phyloP scores from a whole-genome alignment of 192 early-diverging fungal genomes.

The Rhizophagus clarus region DNA sequence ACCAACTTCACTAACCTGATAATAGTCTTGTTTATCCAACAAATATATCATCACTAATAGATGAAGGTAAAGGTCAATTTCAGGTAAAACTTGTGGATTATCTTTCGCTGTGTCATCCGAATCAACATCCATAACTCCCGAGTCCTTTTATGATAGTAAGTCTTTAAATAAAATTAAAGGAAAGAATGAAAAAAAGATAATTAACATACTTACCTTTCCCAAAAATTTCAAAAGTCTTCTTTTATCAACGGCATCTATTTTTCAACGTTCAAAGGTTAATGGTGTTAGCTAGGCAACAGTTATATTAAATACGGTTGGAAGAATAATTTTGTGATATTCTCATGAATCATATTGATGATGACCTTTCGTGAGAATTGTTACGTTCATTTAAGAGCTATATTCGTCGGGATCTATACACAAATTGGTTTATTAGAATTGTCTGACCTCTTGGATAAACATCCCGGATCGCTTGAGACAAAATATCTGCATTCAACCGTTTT shows the following conservation, averaged over 20 bases:
- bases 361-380: background rate
- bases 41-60: conserved; percentile 80
- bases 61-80: conserved; percentile 84
- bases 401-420: background rate
- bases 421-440: background rate
- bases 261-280: conserved; percentile 28
- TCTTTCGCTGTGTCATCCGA: conserved; percentile 40
- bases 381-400: background rate
- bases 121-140: conserved; percentile 54
- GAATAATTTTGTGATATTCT: background rate
- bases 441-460: conserved; percentile 55
- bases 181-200: background rate
- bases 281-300: conserved; percentile 8
- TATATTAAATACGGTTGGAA: background rate
- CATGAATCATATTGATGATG: conserved; percentile 14
- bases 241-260: conserved; percentile 38
- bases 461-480: conserved; percentile 62
- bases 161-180: background rate
- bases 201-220: conserved; percentile 35
- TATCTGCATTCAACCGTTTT: conserved; percentile 68
- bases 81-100: conserved; percentile 55
- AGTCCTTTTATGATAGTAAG: conserved; percentile 34
- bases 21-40: conserved; percentile 74
- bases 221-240: conserved; percentile 37
- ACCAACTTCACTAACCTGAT: conserved; percentile 52